These are phyloP conservation scores for Gracilaria caudata DNA, from an alignment of 23 red algal genomes.

Conservation along the genomic window DNA sequence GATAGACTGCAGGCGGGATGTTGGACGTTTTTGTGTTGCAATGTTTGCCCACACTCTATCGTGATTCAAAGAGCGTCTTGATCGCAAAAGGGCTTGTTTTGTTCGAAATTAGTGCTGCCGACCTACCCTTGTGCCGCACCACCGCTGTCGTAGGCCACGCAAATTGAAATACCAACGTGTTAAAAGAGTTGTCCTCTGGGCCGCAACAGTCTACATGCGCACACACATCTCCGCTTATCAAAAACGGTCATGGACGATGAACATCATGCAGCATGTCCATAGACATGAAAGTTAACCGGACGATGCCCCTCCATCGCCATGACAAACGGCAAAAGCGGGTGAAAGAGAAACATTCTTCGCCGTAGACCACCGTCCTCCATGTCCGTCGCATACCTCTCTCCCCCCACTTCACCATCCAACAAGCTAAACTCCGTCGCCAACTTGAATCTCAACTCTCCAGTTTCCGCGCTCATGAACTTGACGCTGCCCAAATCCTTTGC, in stretches of 20 bases:
- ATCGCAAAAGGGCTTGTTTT: too few relatives aligned
- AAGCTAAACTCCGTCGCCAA: constrained; percentile 31
- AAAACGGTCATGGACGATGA: neutral
- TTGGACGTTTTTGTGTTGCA: too few relatives aligned
- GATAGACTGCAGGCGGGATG: too few relatives aligned
- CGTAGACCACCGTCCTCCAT: constrained; percentile 24
- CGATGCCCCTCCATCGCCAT: constrained; percentile 54
- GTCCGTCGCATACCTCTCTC: neutral
- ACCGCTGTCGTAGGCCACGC: too few relatives aligned
- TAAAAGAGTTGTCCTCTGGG: too few relatives aligned
- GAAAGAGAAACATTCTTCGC: constrained; percentile 74
- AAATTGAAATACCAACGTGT: too few relatives aligned
- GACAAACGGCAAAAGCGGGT: constrained; percentile 79
- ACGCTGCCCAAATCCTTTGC: constrained; percentile 46
- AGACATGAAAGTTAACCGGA: constrained; percentile 73
- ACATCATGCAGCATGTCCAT: constrained; percentile 7
- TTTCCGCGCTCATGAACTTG: constrained; percentile 70
- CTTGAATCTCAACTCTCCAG: constrained; percentile 62
- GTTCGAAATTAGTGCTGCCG: too few relatives aligned
- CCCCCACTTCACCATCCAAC: neutral
- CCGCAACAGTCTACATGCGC: too few relatives aligned
- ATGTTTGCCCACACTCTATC: too few relatives aligned
- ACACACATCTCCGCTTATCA: too few relatives aligned
- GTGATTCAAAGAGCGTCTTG: too few relatives aligned
- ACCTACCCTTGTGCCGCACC: too few relatives aligned